These are phyloP conservation scores for Venturia oleaginea DNA, from an alignment of 2,329 filamentous ascomycete genomes.

Conservation along the genomic window DNA sequence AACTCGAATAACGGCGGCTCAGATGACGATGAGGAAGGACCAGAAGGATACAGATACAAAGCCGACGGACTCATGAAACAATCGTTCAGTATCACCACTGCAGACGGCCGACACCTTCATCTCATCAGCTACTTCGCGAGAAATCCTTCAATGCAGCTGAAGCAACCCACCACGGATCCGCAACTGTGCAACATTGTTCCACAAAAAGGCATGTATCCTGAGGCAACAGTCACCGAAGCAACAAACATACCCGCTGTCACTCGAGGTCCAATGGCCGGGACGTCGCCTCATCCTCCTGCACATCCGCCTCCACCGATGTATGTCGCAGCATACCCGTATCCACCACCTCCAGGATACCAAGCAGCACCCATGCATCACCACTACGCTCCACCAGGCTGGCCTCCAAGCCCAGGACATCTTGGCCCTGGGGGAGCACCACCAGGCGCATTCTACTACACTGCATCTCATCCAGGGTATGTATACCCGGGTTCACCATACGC, in stretches of 20 bases:
- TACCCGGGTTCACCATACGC: conserved; percentile 3
- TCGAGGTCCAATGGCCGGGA: conserved; percentile 51
- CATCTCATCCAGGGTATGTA: neutral
- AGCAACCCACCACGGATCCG: conserved; percentile 74
- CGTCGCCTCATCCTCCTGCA: neutral
- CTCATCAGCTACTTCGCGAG: conserved; percentile 95
- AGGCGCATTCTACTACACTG: conserved; percentile 31
- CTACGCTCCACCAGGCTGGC: conserved; percentile 28
- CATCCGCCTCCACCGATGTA: conserved; percentile 28
- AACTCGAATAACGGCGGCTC: conserved; percentile 75
- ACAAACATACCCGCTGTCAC: conserved; percentile 74
- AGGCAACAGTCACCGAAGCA: conserved; percentile 83
- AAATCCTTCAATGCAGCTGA: conserved; percentile 56
- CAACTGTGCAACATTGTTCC: conserved; percentile 73
- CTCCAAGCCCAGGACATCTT: conserved; percentile 23
- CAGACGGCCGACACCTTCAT: conserved; percentile 81
- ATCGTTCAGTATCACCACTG: conserved; percentile 97
- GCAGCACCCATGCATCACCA: conserved; percentile 1
- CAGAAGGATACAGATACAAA: conserved; percentile 90
- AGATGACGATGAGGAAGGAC: conserved; percentile 59
- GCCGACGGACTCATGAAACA: conserved; percentile 98
- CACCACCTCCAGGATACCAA: conserved; percentile 28
- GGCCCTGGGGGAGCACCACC: conserved; percentile 31
- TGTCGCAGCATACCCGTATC: conserved; percentile 19
- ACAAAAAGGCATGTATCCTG: conserved; percentile 91